Evolutionary conservation across 805 yeast species (phyloP).

Genomic region (Osmozyma mogii): DNA sequence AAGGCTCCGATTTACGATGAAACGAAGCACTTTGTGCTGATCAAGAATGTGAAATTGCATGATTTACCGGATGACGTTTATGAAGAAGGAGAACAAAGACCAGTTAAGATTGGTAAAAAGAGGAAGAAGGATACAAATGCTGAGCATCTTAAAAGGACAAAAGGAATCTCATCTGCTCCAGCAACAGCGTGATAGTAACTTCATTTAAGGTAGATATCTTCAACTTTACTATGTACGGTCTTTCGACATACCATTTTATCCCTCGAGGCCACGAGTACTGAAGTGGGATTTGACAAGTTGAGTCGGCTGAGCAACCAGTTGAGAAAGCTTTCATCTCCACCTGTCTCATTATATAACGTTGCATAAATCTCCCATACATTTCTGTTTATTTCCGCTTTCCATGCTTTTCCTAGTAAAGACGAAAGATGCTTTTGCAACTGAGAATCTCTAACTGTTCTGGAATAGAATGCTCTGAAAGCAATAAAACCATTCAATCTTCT

Average conservation of each 20-base stretch:
- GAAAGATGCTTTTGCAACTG: conserved; percentile 1
- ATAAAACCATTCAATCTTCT: conserved; percentile 3
- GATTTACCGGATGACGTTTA: conserved; percentile 84
- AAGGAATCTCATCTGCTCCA: too few species aligned
- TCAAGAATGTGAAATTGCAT: conserved; percentile 66
- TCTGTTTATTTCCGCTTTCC: conserved; percentile 1
- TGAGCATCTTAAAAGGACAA: conserved; percentile 15
- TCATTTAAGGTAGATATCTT: too few species aligned
- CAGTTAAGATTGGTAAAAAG: conserved; percentile 44
- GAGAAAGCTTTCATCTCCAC: too few species aligned
- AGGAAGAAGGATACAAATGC: conserved; percentile 18
- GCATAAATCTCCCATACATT: conserved; percentile 1
- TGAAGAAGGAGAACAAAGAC: conserved; percentile 66
- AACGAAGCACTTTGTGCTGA: conserved; percentile 49
- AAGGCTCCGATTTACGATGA: conserved; percentile 63
- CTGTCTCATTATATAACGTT: not conserved
- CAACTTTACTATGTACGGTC: too few species aligned
- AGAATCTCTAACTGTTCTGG: conserved; percentile 1
- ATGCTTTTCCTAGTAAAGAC: not conserved
- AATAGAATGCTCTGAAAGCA: conserved; percentile 4
- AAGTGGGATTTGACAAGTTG: too few species aligned
- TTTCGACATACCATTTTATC: too few species aligned
- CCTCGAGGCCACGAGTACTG: too few species aligned
- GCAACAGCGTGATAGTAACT: too few species aligned
- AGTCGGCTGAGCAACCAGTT: too few species aligned